Evolutionary conservation across 495 filamentous ascomycete species (phyloP), one percentile per base, ranked within the genome.

Genomic region (Trichoderma erinaceum): DNA sequence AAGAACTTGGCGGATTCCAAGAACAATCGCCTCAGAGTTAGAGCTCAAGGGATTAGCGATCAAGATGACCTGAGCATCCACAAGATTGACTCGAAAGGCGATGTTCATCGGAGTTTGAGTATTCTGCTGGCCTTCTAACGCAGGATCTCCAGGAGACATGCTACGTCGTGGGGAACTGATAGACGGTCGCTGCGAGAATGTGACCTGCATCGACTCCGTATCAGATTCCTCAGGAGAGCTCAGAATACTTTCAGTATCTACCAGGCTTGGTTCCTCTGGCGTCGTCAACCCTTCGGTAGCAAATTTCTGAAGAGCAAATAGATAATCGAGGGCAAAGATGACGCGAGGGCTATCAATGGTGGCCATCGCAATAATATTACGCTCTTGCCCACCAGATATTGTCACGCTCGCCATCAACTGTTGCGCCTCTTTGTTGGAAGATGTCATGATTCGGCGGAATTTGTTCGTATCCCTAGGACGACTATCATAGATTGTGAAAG

Each of bases 401-500:
- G 92, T 93, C 38, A 99, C 79, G 78, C 90, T 96, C 44, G 95
- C 95, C 96, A 99, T 98, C 74, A 98, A 96, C 78, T 98, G 95
- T 73, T 96, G 91, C 12, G 95, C 93, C 65, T 90, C 89, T 69
- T 92, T 91, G 75, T 97, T 98, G 72, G 92, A 91, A 70, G 96
- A 87, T 27, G 94, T 93, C 95, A 99, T 98, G 77, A 98, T 97
- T 75, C 96, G 96, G 56, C 92, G 86, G 84, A 94, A 99, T 76
- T 97, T 97, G 77, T 97, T 98, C 10, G 88, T 91, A 69, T 95
- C 92, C 61, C 86, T 83, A 35, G 85, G 87, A 64, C 95, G 88
- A 70, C 90, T 97, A 74, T 99, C 95, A 63, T 88, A 86, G 70
- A 98, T 97, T 0, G 93, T 96, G 75, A 99, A 96, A 0, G 95